phyloP scores from a whole-genome alignment of 2,329 filamentous ascomycete genomes.

The Fusarium setosum region DNA sequence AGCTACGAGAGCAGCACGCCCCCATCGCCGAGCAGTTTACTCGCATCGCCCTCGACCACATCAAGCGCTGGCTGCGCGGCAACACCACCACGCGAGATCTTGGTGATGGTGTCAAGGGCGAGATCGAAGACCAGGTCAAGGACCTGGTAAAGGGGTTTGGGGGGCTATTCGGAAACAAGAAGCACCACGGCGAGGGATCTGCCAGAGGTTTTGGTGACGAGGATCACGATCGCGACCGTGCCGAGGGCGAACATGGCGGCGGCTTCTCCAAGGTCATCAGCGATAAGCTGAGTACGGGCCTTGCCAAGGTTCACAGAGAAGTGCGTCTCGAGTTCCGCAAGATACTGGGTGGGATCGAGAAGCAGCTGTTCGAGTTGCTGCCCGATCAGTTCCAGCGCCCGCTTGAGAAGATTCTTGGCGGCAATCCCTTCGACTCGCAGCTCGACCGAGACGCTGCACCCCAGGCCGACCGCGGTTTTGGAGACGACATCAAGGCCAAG shows the following conservation, averaged over 20 bases:
- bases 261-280: conserved; percentile 60
- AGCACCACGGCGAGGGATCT: conserved; percentile 46
- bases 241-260: conserved; percentile 43
- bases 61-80: conserved; percentile 58
- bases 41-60: conserved; percentile 57
- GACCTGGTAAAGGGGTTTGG: conserved; percentile 57
- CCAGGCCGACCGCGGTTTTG: conserved; percentile 51
- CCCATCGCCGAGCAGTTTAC: conserved; percentile 60
- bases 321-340: conserved; percentile 60
- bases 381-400: conserved; percentile 56
- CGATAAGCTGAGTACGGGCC: conserved; percentile 58
- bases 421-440: conserved; percentile 58
- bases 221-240: conserved; percentile 40
- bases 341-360: conserved; percentile 56
- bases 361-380: conserved; percentile 57
- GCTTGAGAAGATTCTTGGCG: conserved; percentile 58
- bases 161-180: conserved; percentile 53
- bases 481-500: conserved; percentile 57
- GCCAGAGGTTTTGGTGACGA: conserved; percentile 47
- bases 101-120: conserved; percentile 56
- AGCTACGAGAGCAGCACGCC: conserved; percentile 55
- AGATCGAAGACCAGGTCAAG: conserved; percentile 58
- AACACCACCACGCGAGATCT: conserved; percentile 55
- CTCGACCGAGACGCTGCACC: conserved; percentile 51
- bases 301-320: conserved; percentile 56